Evolutionary conservation across 2,329 filamentous ascomycete species (phyloP).

Genomic region (Scopulariopsis brevicaulis): DNA sequence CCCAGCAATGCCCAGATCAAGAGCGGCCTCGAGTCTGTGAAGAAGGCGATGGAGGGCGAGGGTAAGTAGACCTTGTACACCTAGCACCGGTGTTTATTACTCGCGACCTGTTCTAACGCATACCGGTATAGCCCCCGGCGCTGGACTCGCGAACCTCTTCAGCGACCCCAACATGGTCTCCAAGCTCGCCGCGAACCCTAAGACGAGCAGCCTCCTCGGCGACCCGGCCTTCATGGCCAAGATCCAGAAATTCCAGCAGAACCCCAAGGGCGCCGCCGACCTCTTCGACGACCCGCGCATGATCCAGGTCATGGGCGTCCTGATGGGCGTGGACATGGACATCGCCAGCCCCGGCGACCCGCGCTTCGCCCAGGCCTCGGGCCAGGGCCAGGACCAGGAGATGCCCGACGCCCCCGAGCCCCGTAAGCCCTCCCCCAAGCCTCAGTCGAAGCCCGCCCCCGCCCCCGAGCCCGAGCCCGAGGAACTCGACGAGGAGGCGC

Average conservation of each 20-base stretch:
- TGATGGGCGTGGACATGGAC: conserved; percentile 88
- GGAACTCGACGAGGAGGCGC: conserved; percentile 69
- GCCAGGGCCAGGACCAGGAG: conserved; percentile 52
- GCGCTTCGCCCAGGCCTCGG: conserved; percentile 33
- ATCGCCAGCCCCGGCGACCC: conserved; percentile 24
- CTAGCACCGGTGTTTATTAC: conserved; percentile 8
- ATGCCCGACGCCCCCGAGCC: conserved; percentile 58
- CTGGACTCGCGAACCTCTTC: conserved; percentile 84
- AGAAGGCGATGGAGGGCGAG: conserved; percentile 69
- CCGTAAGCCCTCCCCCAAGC: conserved; percentile 23
- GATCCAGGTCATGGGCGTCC: conserved; percentile 84
- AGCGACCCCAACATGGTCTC: conserved; percentile 80
- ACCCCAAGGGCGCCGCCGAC: conserved; percentile 67
- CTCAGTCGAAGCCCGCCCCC: conserved; percentile 18
- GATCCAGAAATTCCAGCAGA: conserved; percentile 67
- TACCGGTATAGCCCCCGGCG: conserved; percentile 43
- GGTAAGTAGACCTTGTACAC: conserved; percentile 14
- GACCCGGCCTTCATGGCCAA: conserved; percentile 87
- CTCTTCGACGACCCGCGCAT: conserved; percentile 85
- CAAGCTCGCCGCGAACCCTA: conserved; percentile 90
- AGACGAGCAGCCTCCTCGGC: conserved; percentile 71
- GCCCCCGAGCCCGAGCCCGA: conserved; percentile 53
- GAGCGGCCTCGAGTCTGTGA: conserved; percentile 71
- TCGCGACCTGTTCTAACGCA: conserved; percentile 11
- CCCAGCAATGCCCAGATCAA: conserved; percentile 87